Evolutionary conservation across 768 basidiomycete species (phyloP), one percentile per base, ranked within the genome.

Genomic region (Collybia mongolica): DNA sequence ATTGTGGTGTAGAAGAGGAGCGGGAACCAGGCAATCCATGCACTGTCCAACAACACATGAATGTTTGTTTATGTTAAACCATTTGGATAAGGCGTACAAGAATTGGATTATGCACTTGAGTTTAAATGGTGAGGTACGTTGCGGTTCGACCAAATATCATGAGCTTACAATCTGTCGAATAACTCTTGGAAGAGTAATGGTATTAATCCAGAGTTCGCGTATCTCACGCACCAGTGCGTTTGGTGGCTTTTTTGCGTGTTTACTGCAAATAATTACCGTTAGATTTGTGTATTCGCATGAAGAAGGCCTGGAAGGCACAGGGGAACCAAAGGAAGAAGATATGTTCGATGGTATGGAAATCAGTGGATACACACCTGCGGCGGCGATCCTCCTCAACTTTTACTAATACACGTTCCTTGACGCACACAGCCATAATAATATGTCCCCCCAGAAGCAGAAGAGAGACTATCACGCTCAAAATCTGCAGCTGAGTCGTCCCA

Each of bases 11-110:
- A 95, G 68, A 95, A 94, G 1, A 96, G 74, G 20, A 93, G 70
- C 0, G 95, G 94, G 61, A 96, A 97, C 96, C 96, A 98, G 6
- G 82, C 89, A 52, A 94, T 75, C 84, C 84, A 95, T 11, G 84
- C 79, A 53, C 44, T 44, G 26, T 17, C 18, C 19, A 29, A 11
- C 20, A 17, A 29, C 24, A 18, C 44, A 35, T 44, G 18, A 29
- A 5, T 44, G 9, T 11, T 11, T 32, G 11, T 32, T 44, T 44
- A 32, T 23, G 11, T 3, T 14, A 32, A 12, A 9, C 11, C 11
- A 12, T 32, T 11, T 2, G 14, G 14, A 32, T 14, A 9, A 9
- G 11, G 32, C 32, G 32, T 14, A 32, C 32, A 32, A 32, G 14
- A 32, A 32, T 32, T 32, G 32, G 7, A 32, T 32, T 3, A 32